These are phyloP conservation scores for Extremus antarcticus DNA, from an alignment of 495 filamentous ascomycete genomes.

Conservation along the genomic window DNA sequence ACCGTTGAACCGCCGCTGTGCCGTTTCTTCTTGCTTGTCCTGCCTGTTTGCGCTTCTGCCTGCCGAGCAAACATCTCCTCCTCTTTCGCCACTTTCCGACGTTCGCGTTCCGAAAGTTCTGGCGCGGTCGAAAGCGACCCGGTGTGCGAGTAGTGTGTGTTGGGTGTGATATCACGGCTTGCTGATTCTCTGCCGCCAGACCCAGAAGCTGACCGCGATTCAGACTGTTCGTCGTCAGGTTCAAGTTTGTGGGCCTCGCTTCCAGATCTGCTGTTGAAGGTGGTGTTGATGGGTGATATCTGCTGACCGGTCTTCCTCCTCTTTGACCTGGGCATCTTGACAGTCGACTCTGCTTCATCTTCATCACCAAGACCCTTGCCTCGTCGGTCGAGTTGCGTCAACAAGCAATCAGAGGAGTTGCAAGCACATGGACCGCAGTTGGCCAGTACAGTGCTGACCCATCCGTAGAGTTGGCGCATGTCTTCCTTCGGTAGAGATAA, in stretches of 20 bases:
- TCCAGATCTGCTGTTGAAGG: conserved; percentile 66
- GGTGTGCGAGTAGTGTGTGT: conserved; percentile 37
- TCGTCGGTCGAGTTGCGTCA: conserved; percentile 54
- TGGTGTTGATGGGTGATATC: conserved; percentile 57
- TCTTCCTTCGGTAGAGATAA: conserved; percentile 25
- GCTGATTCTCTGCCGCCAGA: conserved; percentile 40
- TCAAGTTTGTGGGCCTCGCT: conserved; percentile 48
- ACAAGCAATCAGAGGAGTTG: conserved; percentile 48
- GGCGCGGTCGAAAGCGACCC: conserved; percentile 35
- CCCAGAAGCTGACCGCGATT: conserved; percentile 58
- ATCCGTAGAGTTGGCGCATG: conserved; percentile 33
- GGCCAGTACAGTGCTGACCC: conserved; percentile 64
- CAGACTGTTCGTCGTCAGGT: conserved; percentile 44
- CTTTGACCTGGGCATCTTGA: conserved; percentile 29
- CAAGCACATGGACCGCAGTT: conserved; percentile 89
- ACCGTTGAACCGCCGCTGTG: conserved; percentile 42
- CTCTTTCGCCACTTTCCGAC: conserved; percentile 72
- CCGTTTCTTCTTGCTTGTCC: conserved; percentile 45
- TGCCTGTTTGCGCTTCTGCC: conserved; percentile 44
- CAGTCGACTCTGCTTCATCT: conserved; percentile 36
- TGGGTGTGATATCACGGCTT: conserved; percentile 75
- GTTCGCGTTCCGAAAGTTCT: conserved; percentile 75
- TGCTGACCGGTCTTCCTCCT: conserved; percentile 53
- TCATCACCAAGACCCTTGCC: conserved; percentile 7
- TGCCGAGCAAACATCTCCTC: conserved; percentile 64